Evolutionary conservation across 2,329 filamentous ascomycete genomes (phyloP).

Genomic region (Sarocladium oryzae): DNA sequence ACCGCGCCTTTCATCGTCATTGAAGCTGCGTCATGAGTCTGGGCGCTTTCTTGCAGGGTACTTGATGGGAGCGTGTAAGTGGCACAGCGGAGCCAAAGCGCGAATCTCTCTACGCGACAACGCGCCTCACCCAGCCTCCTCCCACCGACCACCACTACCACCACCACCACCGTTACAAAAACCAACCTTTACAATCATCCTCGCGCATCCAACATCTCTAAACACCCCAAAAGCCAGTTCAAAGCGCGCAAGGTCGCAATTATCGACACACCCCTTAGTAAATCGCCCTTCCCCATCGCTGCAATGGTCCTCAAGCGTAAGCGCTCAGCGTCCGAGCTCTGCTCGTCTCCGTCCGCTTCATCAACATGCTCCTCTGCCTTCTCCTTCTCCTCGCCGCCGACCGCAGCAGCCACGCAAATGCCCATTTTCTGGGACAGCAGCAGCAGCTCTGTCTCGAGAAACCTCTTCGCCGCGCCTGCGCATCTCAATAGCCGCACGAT

Average conservation of each 20-base stretch:
- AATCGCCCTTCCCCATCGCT: neutral
- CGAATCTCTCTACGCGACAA: neutral
- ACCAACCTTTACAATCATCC: too few species aligned
- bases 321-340: conserved; percentile 53
- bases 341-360: conserved; percentile 35
- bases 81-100: neutral
- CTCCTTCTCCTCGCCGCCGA: conserved; percentile 30
- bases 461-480: conserved; percentile 21
- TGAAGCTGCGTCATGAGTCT: too few species aligned
- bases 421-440: conserved; percentile 2
- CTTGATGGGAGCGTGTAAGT: too few species aligned
- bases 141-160: conserved; percentile 1
- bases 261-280: too few species aligned
- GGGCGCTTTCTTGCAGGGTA: too few species aligned
- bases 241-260: too few species aligned
- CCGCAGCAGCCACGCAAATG: conserved; percentile 22
- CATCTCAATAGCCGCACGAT: conserved; percentile 51
- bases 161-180: neutral
- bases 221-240: too few species aligned
- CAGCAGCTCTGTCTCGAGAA: conserved; percentile 24
- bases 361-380: conserved; percentile 29
- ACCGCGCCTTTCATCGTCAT: too few species aligned
- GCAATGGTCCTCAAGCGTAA: conserved; percentile 57
- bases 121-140: neutral
- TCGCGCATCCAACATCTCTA: neutral